A percentile compares a stretch with the other conserved stretches of the same genome.
Evolutionary conservation across 345 rosid genomes (phyloP).

Genomic region (Eucalyptus polybractea): DNA sequence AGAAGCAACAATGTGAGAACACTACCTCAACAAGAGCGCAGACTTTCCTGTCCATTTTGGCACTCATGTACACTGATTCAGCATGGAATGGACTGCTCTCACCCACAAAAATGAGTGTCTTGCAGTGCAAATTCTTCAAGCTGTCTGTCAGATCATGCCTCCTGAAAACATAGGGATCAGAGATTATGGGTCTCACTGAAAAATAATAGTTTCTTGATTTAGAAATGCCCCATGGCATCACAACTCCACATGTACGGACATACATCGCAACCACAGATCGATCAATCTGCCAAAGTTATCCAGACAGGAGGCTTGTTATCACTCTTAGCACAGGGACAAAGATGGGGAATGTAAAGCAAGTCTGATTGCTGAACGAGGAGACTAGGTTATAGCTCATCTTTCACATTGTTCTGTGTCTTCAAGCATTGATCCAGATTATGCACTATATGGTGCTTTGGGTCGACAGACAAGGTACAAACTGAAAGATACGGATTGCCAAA

Average conservation of each 20-base stretch:
- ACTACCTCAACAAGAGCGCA: constrained; percentile 52
- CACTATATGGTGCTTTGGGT: not conserved
- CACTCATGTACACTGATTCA: constrained; percentile 37
- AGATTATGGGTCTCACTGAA: not conserved
- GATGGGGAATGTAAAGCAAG: not conserved
- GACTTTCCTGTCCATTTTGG: constrained; percentile 25
- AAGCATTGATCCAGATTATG: not conserved
- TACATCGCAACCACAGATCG: not conserved
- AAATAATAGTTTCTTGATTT: not conserved
- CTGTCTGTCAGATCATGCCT: constrained; percentile 42
- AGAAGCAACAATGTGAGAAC: not conserved
- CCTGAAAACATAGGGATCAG: constrained; percentile 15
- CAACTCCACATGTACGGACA: not conserved
- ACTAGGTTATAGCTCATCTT: not conserved
- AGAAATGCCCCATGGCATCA: not conserved
- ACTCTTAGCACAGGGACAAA: not conserved
- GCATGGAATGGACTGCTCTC: constrained; percentile 37
- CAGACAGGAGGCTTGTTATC: not conserved
- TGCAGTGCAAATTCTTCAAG: constrained; percentile 34
- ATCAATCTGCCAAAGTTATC: not conserved
- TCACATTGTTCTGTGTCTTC: not conserved
- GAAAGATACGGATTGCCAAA: not conserved
- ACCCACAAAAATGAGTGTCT: constrained; percentile 47
- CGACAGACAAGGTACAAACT: not conserved
- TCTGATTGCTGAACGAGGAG: not conserved